Conservation (phyloP, 306 rosid species). For the Quillaja saponaria region DNA sequence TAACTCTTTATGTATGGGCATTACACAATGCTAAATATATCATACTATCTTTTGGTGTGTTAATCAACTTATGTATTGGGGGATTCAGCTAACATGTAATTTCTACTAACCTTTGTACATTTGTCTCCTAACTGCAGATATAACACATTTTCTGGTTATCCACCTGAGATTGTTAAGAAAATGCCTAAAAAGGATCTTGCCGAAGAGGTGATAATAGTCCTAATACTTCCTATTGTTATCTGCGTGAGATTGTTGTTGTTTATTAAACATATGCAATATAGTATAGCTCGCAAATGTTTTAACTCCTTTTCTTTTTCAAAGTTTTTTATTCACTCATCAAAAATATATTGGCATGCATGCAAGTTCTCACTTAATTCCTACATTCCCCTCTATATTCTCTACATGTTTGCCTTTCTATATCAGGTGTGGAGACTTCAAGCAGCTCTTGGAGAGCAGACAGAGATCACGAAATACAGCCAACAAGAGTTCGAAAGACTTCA, state of each 20-base stretch:
- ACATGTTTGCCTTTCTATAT: constrained; percentile 19
- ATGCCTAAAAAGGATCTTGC: constrained; percentile 99
- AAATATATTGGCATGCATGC: background rate
- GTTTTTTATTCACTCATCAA: constrained; percentile 8
- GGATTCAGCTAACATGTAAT: constrained; percentile 12
- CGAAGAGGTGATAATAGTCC: constrained; percentile 76
- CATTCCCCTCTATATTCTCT: too few relatives aligned
- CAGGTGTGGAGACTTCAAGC: constrained; percentile 99
- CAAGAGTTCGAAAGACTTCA: constrained; percentile 93
- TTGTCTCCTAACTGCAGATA: constrained; percentile 62
- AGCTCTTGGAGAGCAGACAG: constrained; percentile 95
- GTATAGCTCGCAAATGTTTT: constrained; percentile 11
- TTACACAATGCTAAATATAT: background rate
- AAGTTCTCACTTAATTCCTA: background rate
- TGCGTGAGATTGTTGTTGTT: background rate
- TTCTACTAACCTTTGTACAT: constrained; percentile 30
- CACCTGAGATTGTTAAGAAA: constrained; percentile 97
- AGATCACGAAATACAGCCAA: constrained; percentile 85
- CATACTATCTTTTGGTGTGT: background rate
- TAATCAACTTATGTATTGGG: constrained; percentile 1
- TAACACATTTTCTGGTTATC: constrained; percentile 90
- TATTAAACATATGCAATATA: constrained; percentile 7
- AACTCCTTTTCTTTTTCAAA: background rate
- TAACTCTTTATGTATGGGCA: constrained; percentile 10
- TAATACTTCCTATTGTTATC: background rate